These are phyloP conservation scores for Cryphonectria carpinicola DNA, from an alignment of 2,329 filamentous ascomycete species.

Conservation along the genomic window DNA sequence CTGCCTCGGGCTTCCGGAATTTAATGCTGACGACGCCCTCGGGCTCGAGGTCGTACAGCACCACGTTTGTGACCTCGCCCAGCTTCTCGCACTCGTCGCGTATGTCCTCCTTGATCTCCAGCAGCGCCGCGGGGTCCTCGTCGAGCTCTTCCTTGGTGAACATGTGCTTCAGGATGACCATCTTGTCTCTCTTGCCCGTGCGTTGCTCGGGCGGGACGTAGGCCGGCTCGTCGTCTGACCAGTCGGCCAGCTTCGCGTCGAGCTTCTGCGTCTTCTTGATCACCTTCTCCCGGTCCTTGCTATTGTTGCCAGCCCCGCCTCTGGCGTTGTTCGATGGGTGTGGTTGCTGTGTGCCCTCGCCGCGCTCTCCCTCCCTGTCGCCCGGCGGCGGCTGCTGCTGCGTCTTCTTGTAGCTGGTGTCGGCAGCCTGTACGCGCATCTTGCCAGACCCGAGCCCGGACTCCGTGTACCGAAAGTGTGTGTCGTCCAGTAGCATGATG, in stretches of 20 bases:
- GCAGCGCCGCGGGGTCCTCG: constrained; percentile 78
- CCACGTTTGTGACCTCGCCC: constrained; percentile 86
- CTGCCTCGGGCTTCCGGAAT: constrained; percentile 73
- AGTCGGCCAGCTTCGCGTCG: constrained; percentile 89
- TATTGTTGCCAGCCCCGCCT: constrained; percentile 38
- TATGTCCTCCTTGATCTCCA: constrained; percentile 95
- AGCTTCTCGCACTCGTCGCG: constrained; percentile 86
- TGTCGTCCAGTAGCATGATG: constrained; percentile 79
- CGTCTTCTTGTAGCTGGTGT: constrained; percentile 89
- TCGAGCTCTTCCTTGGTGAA: constrained; percentile 86
- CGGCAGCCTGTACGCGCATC: constrained; percentile 83
- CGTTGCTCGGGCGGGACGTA: constrained; percentile 51
- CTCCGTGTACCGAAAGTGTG: constrained; percentile 71
- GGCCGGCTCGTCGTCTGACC: constrained; percentile 84
- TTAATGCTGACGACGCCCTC: constrained; percentile 85
- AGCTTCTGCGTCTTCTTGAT: constrained; percentile 91
- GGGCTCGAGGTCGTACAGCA: constrained; percentile 84
- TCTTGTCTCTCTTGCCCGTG: constrained; percentile 68
- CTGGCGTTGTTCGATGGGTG: constrained; percentile 15
- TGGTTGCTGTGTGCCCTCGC: constrained; percentile 47
- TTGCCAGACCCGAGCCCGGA: constrained; percentile 59
- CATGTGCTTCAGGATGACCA: constrained; percentile 89
- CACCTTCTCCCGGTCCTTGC: constrained; percentile 82
- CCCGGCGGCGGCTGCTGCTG: constrained; percentile 60
- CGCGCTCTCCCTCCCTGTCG: constrained; percentile 34